Evolutionary conservation across 2,329 filamentous ascomycete species (phyloP).

Genomic region (Aspergillus pseudotamarii): DNA sequence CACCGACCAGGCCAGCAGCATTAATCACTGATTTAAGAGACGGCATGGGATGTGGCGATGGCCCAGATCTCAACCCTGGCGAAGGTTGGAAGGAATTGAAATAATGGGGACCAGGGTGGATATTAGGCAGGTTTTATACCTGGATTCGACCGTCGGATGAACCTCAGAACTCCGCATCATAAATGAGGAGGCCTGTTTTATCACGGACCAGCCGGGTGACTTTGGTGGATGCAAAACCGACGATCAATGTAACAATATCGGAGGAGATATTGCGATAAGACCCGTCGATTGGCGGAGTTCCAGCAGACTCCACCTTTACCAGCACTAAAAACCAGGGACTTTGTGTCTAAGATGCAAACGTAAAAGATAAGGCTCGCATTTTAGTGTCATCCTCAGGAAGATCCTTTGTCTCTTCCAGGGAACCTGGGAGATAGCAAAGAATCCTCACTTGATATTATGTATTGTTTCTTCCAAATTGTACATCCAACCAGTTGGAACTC

Average conservation of each 20-base stretch:
- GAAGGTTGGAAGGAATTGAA: background rate
- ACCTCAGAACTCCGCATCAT: background rate
- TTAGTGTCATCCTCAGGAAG: background rate
- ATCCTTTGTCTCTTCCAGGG: too few species aligned
- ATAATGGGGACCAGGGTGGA: background rate
- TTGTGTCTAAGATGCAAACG: background rate
- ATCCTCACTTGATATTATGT: too few species aligned
- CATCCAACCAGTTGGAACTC: background rate
- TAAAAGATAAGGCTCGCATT: background rate
- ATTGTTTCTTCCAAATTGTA: too few species aligned
- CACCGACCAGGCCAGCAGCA: slow-evolving; percentile 21
- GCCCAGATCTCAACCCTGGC: background rate
- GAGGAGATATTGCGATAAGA: background rate
- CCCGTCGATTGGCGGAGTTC: background rate
- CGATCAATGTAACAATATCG: slow-evolving; percentile 19
- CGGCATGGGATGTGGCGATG: slow-evolving; percentile 12
- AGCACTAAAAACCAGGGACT: background rate
- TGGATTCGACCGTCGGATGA: background rate
- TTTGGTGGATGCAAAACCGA: slow-evolving; percentile 2
- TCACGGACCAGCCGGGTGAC: background rate
- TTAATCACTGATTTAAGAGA: slow-evolving; percentile 13
- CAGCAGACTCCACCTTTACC: background rate
- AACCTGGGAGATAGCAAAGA: too few species aligned
- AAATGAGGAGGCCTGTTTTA: background rate
- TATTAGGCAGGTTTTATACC: background rate